Base-by-base conservation (phyloP, 805 yeast genomes). In the Geotrichum ghanense region DNA sequence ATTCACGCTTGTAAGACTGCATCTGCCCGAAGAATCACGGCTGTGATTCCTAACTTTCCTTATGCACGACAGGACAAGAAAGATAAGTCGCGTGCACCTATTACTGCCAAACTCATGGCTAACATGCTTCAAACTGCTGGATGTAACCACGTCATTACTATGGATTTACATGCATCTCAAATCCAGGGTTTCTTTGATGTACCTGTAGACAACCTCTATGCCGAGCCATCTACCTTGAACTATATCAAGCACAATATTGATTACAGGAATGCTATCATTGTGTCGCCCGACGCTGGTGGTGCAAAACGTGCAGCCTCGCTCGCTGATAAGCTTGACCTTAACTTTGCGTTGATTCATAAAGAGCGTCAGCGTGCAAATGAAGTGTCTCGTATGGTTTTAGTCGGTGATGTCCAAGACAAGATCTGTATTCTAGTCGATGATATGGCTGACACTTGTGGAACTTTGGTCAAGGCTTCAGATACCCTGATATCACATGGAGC, bases 401-500 rank as follows among this genome's bases (percentile, higher is more conserved):
- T 90, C 41, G 98, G 98, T 53, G 97, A 89, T 63, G 98, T 90
- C 37, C 68, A 77, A 2, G 78, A 79, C 50, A 87, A 85, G 64
- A 75, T 81, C 3, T 89, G 97, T 66, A 72, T 92, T 21, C 69
- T 90, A 51, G 85, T 90, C 26, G 98, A 90, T 64, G 98, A 90
- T 63, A 92, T 90, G 94, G 97, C 97, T 34, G 98, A 90, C 61
- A 90, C 98, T 3, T 90, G 97, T 67, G 97, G 98, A 37, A 90
- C 98, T 2, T 70, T 90, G 53, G 92, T 86, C 52, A 90, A 90
- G 65, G 97, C 97, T 1, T 90, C 95, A 9, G 95, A 90, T 51
- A 79, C 89, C 3, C 69, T 90, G 50, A 67, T 88, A 53, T 80
- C 76, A 20, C 79, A 86, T 53, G 85, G 88, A 24, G 97, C 98